phyloP scores from a whole-genome alignment of 768 basidiomycete species.

The Russula virescens region DNA sequence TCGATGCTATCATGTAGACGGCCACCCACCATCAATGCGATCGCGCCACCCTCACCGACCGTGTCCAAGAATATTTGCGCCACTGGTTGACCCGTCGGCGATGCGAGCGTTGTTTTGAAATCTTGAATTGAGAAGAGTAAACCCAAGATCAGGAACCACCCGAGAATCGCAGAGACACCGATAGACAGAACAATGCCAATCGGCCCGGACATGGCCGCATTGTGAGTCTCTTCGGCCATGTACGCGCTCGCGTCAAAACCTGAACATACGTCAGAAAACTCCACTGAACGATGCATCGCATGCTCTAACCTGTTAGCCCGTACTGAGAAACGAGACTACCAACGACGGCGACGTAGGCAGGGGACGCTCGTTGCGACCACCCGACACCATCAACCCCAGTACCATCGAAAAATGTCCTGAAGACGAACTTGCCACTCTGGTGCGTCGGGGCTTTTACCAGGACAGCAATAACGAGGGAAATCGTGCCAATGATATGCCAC shows the following conservation, averaged over 20 bases:
- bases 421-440: conserved; percentile 65
- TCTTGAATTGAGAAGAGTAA: conserved; percentile 77
- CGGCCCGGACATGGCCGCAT: conserved; percentile 52
- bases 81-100: conserved; percentile 60
- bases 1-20: no score
- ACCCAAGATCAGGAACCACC: conserved; percentile 69
- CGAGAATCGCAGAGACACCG: conserved; percentile 63
- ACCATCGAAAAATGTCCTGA: conserved; percentile 61
- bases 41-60: conserved; percentile 67
- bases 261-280: conserved; percentile 23
- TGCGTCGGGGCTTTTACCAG: conserved; percentile 67
- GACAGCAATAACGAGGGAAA: conserved; percentile 58
- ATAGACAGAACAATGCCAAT: conserved; percentile 68
- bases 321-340: conserved; percentile 76
- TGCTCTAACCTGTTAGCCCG: conserved; percentile 53
- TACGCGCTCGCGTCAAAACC: conserved; percentile 70
- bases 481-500: conserved; percentile 74
- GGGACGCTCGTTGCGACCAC: conserved; percentile 63
- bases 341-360: conserved; percentile 63
- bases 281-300: neutral
- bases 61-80: conserved; percentile 75
- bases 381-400: conserved; percentile 50
- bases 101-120: conserved; percentile 46
- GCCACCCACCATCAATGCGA: conserved; percentile 55
- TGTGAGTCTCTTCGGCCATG: conserved; percentile 78